A percentile compares a stretch with the other conserved stretches of the same genome.
phyloP scores from a whole-genome alignment of 2,329 filamentous ascomycete species.

The Ophiostoma australiae region DNA sequence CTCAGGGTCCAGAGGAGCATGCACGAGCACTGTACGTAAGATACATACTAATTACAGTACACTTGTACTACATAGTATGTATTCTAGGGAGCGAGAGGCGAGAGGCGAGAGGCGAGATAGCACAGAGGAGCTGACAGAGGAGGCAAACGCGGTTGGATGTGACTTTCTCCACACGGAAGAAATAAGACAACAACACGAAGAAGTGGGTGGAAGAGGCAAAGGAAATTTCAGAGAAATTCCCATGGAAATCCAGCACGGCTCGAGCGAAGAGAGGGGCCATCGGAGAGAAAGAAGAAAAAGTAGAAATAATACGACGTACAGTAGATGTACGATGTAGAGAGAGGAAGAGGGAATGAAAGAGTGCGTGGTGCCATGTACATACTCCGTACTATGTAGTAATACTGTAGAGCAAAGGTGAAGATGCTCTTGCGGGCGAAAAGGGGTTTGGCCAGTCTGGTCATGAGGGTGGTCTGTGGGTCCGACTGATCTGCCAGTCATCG shows the following conservation, averaged over 20 bases:
- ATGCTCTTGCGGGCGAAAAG: not conserved
- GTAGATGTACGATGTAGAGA: not conserved
- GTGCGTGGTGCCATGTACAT: too few species aligned
- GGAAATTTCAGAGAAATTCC: not conserved
- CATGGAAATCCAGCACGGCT: not conserved
- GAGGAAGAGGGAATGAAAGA: not conserved
- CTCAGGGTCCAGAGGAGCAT: not conserved
- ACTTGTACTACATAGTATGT: too few species aligned
- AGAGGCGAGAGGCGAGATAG: not conserved
- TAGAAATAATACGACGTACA: not conserved
- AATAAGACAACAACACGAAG: not conserved
- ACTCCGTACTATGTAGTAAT: not conserved
- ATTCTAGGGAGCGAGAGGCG: too few species aligned
- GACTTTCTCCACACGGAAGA: not conserved
- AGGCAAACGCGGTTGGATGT: not conserved
- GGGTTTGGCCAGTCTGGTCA: not conserved
- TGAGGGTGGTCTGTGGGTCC: not conserved
- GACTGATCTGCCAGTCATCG: not conserved
- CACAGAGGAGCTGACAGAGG: not conserved
- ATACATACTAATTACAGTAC: too few species aligned
- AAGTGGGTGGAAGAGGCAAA: not conserved
- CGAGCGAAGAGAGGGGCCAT: not conserved
- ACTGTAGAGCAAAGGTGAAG: not conserved
- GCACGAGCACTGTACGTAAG: too few species aligned
- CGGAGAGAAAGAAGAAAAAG: not conserved